Evolutionary conservation across 2,329 filamentous ascomycete species (phyloP).

Genomic region (Pseudogymnoascus sp.): DNA sequence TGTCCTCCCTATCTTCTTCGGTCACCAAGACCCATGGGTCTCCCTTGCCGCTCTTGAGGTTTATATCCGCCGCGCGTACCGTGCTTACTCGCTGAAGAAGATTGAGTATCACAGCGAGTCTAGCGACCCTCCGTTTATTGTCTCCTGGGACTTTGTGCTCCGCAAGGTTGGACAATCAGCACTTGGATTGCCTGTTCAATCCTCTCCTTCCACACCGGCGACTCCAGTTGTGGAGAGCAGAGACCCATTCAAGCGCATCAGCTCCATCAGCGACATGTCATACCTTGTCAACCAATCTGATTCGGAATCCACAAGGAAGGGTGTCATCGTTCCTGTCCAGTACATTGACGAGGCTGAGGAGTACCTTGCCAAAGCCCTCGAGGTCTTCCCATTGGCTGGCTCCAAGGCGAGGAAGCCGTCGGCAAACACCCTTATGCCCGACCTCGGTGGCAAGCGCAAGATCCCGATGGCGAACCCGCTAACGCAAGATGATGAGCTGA

Average conservation of each 20-base stretch:
- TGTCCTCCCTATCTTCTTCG: constrained; percentile 90
- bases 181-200: constrained; percentile 73
- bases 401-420: constrained; percentile 50
- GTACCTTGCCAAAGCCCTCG: constrained; percentile 72
- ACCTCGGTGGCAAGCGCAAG: constrained; percentile 67
- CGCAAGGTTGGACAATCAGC: constrained; percentile 89
- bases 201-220: constrained; percentile 76
- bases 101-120: constrained; percentile 76
- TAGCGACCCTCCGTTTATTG: constrained; percentile 64
- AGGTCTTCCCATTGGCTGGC: constrained; percentile 61
- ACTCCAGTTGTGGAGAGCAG: constrained; percentile 57
- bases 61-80: constrained; percentile 92
- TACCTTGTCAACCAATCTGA: constrained; percentile 69
- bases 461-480: constrained; percentile 43
- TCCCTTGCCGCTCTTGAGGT: constrained; percentile 89
- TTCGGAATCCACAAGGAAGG: constrained; percentile 72
- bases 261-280: constrained; percentile 95
- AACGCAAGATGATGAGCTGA: constrained; percentile 67
- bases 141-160: constrained; percentile 94
- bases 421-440: constrained; percentile 56
- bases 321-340: constrained; percentile 86
- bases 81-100: constrained; percentile 84
- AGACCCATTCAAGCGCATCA: constrained; percentile 70
- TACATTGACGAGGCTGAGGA: constrained; percentile 95
- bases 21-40: constrained; percentile 89